Base-by-base conservation (phyloP, 2,329 filamentous ascomycete genomes). In the Fusarium guadeloupense region DNA sequence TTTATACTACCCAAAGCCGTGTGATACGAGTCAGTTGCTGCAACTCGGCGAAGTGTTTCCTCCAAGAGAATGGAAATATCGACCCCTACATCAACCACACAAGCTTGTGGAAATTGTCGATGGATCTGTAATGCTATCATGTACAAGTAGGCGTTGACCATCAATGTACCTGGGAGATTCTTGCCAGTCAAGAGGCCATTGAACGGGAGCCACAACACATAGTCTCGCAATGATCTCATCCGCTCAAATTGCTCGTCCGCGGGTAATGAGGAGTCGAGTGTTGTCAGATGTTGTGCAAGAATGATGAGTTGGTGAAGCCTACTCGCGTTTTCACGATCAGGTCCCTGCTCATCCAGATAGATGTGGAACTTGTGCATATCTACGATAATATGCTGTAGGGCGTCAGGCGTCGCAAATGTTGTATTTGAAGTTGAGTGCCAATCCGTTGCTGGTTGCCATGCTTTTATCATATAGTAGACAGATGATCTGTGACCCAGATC, bases 101-200 rank as follows among this genome's bases (percentile, higher is more conserved):
- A 46, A 13, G 40, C 41, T 16, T 42, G 58, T 5, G 51, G 33
- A 14, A 52, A 52, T 10, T 62, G 58, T 5, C 41, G 37, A n/a
- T 62, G 39, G 2, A 41, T 51, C 9, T 47, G 41, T 12, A 61
- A 16, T 9, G 58, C 45, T 21, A 61, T 49, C 0, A 52, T 34
- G 8, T 61, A 61, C 13, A 61, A 2, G n/a, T 61, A 61, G 5
- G 44, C 58, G 13, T 46, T 61, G 3, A 61, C 33, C 57, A 61
- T 57, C n/a, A 61, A n/a, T 10, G 58, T 43, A 6, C 45, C 56
- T 5, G 58, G 26, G 4, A 61, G 9, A 9, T 61, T 51, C 17
- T 38, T 57, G 6, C 51, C 57, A 5, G 57, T 34, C 7, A 61
- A 25, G 3, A 61, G 23, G 3, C 50, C 44, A 9, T 62, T 62